Evolutionary conservation across 2,329 filamentous ascomycete genomes (phyloP), one percentile per base, ranked within the genome.

Genomic region (Aspergillus neotritici): DNA sequence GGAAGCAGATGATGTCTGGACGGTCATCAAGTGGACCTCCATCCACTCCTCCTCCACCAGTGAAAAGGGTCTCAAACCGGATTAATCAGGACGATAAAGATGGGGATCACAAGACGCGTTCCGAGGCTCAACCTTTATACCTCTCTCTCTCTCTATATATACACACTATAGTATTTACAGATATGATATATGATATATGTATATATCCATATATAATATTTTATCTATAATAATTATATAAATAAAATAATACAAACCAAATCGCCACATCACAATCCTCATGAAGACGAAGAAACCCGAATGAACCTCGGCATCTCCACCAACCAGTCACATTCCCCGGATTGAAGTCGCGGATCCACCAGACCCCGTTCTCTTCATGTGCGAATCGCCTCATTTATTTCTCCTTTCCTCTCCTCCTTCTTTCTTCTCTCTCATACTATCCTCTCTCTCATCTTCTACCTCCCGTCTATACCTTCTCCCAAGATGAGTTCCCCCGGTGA

Each of bases 401-500:
- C 40, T 46, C 37, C 35, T 45, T 37, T 44, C 32, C 38, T 29
- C 43, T 21, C 25, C 29, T 33, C 35, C 12, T 35, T 42, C 41
- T 45, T 45, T 32, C 29, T 38, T 43, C 31, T 14, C 29, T 37
- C 16, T 34, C 28, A 29, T 29, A 34, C 37, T 31, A 15, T 36
- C 15, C 34, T 28, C 30, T 37, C 31, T 13, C 16, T 34, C 15
- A 30, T 29, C 16, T 25, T 6, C 11, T 31, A 25, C 21, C 5
- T 29, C 40, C 33, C 40, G 41, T 28, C 40, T 40, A 31, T 34
- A 28, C 11, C 39, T 30, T 33, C 47, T 50, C 45, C 53, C 55
- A 55, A 57, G 38, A 68, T 69, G 66, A 68, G 63, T 52, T 53
- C 48, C 32, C 45, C 56, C 33, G 55, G 62, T 35, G 64, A 70